Evolutionary conservation across 2,329 filamentous ascomycete species (phyloP).

Genomic region (Monosporascus sp.): DNA sequence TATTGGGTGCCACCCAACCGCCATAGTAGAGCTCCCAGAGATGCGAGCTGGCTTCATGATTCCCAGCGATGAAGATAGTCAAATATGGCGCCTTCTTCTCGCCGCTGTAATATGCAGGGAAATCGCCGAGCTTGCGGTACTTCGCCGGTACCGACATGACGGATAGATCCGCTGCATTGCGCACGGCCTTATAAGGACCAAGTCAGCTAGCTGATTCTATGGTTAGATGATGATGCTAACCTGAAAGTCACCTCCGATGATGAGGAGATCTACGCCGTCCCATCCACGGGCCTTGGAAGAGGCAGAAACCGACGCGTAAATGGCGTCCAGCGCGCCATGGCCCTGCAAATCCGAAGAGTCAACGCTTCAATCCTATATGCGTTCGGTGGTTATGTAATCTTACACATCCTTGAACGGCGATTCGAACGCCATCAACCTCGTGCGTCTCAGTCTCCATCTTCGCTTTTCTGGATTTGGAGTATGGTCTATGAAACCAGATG

Average conservation of each 20-base stretch:
- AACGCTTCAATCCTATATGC: background rate
- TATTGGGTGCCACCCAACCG: slow-evolving; percentile 93
- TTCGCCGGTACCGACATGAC: slow-evolving; percentile 87
- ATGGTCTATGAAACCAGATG: too few species aligned
- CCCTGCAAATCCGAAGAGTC: slow-evolving; percentile 51
- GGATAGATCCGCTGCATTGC: slow-evolving; percentile 81
- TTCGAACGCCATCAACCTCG: slow-evolving; percentile 48
- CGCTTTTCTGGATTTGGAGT: background rate
- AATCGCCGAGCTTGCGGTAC: slow-evolving; percentile 84
- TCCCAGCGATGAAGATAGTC: slow-evolving; percentile 89
- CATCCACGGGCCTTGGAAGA: slow-evolving; percentile 68
- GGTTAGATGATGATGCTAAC: slow-evolving; percentile 32
- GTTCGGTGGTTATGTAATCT: slow-evolving; percentile 27
- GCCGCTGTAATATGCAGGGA: slow-evolving; percentile 90
- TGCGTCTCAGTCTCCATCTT: background rate
- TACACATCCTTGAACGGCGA: slow-evolving; percentile 86
- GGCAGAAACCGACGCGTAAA: slow-evolving; percentile 72
- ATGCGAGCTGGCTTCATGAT: slow-evolving; percentile 90
- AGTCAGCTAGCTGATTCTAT: background rate
- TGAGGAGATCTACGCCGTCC: slow-evolving; percentile 79
- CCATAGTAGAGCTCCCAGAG: slow-evolving; percentile 92
- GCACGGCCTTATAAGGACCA: slow-evolving; percentile 57
- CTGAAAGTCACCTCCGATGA: slow-evolving; percentile 96
- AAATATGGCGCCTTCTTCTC: slow-evolving; percentile 71
- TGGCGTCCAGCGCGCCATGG: slow-evolving; percentile 85